Evolutionary conservation across 164 flowering plant genomes (phyloP).

Genomic region (Piper longum): DNA sequence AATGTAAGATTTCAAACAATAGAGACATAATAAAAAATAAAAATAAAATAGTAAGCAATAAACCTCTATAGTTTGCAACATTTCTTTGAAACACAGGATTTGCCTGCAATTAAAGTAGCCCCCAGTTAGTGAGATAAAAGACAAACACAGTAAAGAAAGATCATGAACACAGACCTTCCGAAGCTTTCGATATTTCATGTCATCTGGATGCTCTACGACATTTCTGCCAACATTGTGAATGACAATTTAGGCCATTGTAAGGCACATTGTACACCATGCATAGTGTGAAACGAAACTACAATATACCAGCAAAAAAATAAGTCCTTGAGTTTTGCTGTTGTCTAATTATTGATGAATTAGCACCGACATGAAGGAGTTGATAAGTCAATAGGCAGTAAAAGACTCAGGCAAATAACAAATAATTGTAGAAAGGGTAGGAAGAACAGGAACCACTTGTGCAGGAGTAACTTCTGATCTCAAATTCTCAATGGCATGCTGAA

Average conservation of each 20-base stretch:
- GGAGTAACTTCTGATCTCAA: constrained; percentile 48
- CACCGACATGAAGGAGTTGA: neutral
- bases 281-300: neutral
- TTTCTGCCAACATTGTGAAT: constrained; percentile 36
- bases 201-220: constrained; percentile 71
- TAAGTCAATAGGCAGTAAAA: neutral
- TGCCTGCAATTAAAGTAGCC: constrained; percentile 35
- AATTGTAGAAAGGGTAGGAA: constrained; percentile 63
- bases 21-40: constrained; percentile 3
- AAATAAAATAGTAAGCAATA: no score
- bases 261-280: neutral
- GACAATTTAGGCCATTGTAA: neutral
- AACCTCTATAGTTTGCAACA: constrained; percentile 62
- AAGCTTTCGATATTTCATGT: constrained; percentile 55
- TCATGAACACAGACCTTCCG: constrained; percentile 44
- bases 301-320: no score
- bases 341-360: no score
- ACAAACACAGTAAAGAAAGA: neutral
- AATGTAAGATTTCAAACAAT: neutral
- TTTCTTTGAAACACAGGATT: constrained; percentile 63
- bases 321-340: no score
- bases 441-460: constrained; percentile 26
- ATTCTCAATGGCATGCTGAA: constrained; percentile 46
- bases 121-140: no score
- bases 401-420: constrained; percentile 32